A percentile compares a stretch with the other conserved stretches of the same genome.
These are phyloP conservation scores for Rosa rugosa DNA, from an alignment of 306 rosid genomes.

Conservation along the genomic window DNA sequence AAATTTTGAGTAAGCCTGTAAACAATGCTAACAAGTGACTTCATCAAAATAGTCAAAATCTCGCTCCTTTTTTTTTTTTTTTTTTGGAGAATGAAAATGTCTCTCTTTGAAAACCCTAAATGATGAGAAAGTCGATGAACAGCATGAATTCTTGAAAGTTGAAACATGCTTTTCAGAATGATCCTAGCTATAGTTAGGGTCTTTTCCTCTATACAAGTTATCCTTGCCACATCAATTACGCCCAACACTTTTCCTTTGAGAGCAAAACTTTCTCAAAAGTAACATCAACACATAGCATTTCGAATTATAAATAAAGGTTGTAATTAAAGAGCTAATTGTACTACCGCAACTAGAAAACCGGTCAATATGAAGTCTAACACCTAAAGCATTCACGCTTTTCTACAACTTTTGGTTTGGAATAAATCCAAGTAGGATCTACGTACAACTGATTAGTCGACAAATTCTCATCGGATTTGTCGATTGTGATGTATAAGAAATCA, in stretches of 20 bases:
- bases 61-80: too few relatives aligned
- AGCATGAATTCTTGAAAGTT: too few relatives aligned
- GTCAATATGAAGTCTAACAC: neutral
- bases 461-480: neutral
- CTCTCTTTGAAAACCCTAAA: too few relatives aligned
- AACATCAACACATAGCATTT: neutral
- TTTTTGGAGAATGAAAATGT: too few relatives aligned
- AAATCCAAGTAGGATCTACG: neutral
- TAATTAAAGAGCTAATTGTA: too few relatives aligned
- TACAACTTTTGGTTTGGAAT: neutral
- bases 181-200: neutral
- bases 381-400: neutral
- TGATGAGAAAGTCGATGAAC: neutral
- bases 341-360: too few relatives aligned
- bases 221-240: neutral
- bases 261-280: neutral
- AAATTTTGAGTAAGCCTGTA: too few relatives aligned
- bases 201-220: neutral
- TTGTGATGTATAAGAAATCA: neutral
- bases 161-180: neutral
- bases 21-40: too few relatives aligned
- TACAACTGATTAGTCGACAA: neutral
- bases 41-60: too few relatives aligned
- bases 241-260: neutral
- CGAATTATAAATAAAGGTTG: slow-evolving; percentile 37